A percentile compares a stretch with the other conserved stretches of the same genome.
Conservation (phyloP, 208 protist genomes). For the Acanthamoeba royreba region DNA sequence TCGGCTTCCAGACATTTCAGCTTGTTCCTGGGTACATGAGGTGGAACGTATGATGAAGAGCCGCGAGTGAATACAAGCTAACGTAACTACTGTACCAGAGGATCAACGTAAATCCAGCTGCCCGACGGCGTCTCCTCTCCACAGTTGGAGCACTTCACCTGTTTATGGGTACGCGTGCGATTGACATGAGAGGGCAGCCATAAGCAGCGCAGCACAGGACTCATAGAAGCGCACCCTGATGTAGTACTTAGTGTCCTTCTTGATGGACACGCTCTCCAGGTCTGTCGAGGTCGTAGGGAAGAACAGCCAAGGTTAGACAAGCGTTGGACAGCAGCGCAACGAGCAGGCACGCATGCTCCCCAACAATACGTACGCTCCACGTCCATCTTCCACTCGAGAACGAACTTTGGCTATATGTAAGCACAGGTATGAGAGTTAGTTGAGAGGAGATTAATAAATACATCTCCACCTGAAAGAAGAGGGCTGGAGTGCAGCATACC, state of each 20-base stretch:
- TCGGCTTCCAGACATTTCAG: neutral
- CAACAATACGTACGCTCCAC: neutral
- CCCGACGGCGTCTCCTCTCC: neutral
- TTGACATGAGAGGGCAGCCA: neutral
- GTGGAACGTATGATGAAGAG: neutral
- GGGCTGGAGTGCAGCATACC: too few species aligned
- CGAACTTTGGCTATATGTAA: neutral
- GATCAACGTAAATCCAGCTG: slow-evolving; percentile 12
- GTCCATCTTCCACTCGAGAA: slow-evolving; percentile 17
- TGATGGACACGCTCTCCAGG: neutral
- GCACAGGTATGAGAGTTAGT: neutral
- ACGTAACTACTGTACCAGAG: neutral
- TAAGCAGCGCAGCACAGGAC: neutral
- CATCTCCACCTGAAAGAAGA: too few species aligned
- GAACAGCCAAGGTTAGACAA: too few species aligned
- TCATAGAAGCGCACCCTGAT: neutral
- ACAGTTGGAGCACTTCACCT: slow-evolving; percentile 31
- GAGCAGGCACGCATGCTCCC: neutral
- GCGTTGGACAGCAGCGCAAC: neutral
- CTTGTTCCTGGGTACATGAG: neutral
- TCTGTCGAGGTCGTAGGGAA: neutral
- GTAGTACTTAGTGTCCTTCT: neutral
- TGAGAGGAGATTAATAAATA: too few species aligned
- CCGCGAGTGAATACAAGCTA: neutral
- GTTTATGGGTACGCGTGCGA: neutral